Percentiles rank a stretch among this genome's conserved stretches.
Conservation (phyloP, 225 moss, liverwort and hornwort species). For the Polytrichum commune region DNA sequence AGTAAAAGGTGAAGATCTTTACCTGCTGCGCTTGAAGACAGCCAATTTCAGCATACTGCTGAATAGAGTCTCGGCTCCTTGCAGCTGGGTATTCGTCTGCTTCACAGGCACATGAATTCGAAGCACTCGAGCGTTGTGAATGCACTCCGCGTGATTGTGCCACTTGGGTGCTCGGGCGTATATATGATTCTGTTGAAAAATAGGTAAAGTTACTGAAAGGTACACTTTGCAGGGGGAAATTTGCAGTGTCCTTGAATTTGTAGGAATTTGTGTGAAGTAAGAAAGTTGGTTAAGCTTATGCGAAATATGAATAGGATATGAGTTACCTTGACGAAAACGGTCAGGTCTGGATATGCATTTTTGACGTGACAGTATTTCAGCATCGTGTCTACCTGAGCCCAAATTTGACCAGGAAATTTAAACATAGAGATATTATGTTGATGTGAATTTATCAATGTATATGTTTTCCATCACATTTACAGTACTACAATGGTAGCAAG, state of each 20-base stretch:
- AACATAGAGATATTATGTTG: background rate
- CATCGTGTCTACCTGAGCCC: slow-evolving; percentile 1
- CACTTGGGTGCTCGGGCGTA: slow-evolving; percentile 11
- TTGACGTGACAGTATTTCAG: background rate
- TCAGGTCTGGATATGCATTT: background rate
- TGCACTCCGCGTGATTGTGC: slow-evolving; percentile 5
- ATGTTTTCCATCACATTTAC: background rate
- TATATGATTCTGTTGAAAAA: slow-evolving; percentile 15
- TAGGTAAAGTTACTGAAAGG: background rate
- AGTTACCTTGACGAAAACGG: background rate
- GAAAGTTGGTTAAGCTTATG: background rate
- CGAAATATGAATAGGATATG: too few relatives aligned
- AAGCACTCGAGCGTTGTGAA: slow-evolving; percentile 3
- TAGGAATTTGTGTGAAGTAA: background rate
- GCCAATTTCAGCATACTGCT: slow-evolving; percentile 6
- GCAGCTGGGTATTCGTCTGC: slow-evolving; percentile 4
- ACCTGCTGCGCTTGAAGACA: slow-evolving; percentile 17
- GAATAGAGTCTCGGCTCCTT: background rate
- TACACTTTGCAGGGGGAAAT: slow-evolving; percentile 4
- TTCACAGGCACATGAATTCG: slow-evolving; percentile 13
- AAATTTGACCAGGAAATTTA: background rate
- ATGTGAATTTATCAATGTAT: background rate
- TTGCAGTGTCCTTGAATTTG: background rate
- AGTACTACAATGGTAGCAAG: background rate
- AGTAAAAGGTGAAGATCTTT: background rate